phyloP scores from a whole-genome alignment of 768 basidiomycete genomes.

The Boletus rubropictus region DNA sequence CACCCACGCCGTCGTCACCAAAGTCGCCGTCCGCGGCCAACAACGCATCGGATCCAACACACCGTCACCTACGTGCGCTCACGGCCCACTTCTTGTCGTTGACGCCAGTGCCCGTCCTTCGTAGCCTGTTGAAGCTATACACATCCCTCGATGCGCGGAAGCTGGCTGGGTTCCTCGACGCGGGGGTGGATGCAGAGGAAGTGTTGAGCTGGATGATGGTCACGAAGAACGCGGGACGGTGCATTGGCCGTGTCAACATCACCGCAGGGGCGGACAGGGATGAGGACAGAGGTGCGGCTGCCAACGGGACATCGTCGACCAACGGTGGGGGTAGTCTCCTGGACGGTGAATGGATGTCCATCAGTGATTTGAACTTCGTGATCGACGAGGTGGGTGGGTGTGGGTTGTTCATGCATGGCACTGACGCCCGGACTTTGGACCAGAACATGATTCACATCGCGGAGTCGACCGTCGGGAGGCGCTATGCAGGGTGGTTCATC shows the following conservation, averaged over 20 bases:
- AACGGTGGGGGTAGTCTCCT: conserved; percentile 49
- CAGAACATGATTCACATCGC: conserved; percentile 97
- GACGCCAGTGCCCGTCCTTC: conserved; percentile 73
- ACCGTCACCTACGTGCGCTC: conserved; percentile 82
- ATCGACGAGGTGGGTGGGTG: conserved; percentile 73
- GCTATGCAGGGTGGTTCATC: conserved; percentile 97
- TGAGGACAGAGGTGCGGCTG: conserved; percentile 18
- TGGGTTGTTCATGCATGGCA: not conserved
- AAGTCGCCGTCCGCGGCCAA: conserved; percentile 19
- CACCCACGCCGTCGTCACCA: conserved; percentile 33
- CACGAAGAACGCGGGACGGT: conserved; percentile 83
- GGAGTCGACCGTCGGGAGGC: conserved; percentile 87
- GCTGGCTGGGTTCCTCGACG: conserved; percentile 83
- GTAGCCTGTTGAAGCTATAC: conserved; percentile 93
- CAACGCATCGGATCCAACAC: conserved; percentile 55
- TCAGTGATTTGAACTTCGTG: conserved; percentile 92
- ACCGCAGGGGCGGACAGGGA: conserved; percentile 42
- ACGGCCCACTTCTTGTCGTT: conserved; percentile 74
- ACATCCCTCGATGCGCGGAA: conserved; percentile 89
- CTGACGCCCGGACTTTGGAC: not conserved
- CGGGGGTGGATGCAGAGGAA: conserved; percentile 76
- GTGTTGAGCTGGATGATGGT: conserved; percentile 97
- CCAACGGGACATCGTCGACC: conserved; percentile 12
- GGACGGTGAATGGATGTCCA: conserved; percentile 81
- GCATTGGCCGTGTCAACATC: conserved; percentile 42